Evolutionary conservation across 495 filamentous ascomycete species (phyloP).

Genomic region (Neurospora sp.): DNA sequence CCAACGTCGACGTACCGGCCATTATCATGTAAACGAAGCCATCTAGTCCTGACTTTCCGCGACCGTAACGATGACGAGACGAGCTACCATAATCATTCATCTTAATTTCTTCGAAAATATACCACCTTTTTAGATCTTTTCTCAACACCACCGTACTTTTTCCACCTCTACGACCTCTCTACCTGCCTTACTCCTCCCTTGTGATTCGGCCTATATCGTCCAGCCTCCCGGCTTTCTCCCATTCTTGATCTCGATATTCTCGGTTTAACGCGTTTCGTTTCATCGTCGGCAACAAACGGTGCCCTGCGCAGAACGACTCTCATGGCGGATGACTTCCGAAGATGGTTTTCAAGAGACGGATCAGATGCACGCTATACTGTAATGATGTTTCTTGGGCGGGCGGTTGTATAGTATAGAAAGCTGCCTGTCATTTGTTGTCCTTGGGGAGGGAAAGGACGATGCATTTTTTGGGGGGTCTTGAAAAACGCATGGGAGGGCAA

Average conservation of each 20-base stretch:
- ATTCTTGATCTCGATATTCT: neutral
- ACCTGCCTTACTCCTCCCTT: neutral
- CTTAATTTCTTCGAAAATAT: neutral
- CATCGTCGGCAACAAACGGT: neutral
- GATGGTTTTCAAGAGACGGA: neutral
- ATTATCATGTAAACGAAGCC: conserved; percentile 64
- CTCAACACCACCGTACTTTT: neutral
- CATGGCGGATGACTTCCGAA: neutral
- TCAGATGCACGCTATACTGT: neutral
- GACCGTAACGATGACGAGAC: neutral
- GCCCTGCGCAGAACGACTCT: neutral
- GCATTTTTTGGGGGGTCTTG: neutral
- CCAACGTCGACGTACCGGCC: conserved; percentile 86
- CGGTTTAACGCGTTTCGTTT: neutral
- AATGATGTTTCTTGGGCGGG: neutral
- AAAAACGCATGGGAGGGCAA: neutral
- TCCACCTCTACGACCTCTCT: neutral
- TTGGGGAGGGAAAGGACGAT: neutral
- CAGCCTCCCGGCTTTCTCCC: neutral
- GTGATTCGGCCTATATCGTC: neutral
- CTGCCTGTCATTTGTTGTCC: neutral
- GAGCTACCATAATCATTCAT: neutral
- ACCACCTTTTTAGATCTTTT: neutral
- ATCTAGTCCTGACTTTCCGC: neutral
- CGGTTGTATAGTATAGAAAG: neutral